These are phyloP conservation scores for Pestalotiopsis sp. DNA, from an alignment of 2,329 filamentous ascomycete species.

Conservation along the genomic window DNA sequence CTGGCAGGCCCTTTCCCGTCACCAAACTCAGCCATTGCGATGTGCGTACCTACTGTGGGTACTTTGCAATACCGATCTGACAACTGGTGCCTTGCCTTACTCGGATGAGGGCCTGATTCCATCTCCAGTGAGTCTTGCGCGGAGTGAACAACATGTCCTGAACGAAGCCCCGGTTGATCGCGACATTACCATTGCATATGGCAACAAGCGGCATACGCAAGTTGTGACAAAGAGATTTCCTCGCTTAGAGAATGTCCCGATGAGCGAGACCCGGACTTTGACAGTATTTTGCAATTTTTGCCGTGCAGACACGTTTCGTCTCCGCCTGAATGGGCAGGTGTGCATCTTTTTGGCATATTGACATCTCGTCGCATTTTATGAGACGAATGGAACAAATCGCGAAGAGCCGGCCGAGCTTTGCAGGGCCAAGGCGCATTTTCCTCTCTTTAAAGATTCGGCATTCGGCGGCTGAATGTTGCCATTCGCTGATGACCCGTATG, in stretches of 20 bases:
- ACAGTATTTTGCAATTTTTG: not conserved
- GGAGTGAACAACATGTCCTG: not conserved
- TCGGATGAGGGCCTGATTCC: not conserved
- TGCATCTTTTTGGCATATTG: not conserved
- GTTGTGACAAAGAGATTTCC: not conserved
- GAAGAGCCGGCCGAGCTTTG: not conserved
- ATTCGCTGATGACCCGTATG: not conserved
- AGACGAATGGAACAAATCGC: not conserved
- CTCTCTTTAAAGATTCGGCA: slow-evolving; percentile 1
- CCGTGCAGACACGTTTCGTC: not conserved
- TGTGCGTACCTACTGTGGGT: too few relatives aligned
- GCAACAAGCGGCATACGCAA: not conserved
- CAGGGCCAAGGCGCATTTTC: not conserved
- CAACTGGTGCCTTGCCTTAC: not conserved
- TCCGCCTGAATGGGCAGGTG: slow-evolving; percentile 5
- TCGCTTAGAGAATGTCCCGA: not conserved
- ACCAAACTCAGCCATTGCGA: too few relatives aligned
- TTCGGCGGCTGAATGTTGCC: slow-evolving; percentile 7
- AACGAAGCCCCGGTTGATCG: not conserved
- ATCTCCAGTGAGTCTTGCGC: not conserved
- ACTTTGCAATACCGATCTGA: not conserved
- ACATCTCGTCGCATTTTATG: not conserved
- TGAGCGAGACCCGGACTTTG: not conserved
- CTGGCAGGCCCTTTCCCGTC: too few relatives aligned
- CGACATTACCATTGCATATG: slow-evolving; percentile 9